These are phyloP conservation scores for Selenicereus undatus DNA, from an alignment of 148 eudicot genomes.

Conservation along the genomic window DNA sequence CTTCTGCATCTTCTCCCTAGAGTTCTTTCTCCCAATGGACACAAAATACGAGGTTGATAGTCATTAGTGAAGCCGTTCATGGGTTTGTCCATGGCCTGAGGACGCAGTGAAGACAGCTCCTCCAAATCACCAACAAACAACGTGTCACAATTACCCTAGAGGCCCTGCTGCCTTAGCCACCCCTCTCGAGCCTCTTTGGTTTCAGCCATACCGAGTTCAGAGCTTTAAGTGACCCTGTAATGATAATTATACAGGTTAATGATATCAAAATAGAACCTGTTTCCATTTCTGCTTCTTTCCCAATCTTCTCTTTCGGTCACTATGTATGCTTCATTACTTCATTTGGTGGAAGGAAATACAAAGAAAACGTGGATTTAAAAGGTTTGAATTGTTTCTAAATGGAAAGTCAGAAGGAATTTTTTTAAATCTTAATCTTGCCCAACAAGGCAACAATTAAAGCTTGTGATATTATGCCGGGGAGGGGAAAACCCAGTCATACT, in stretches of 20 bases:
- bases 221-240: neutral
- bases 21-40: neutral
- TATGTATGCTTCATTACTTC: neutral
- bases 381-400: neutral
- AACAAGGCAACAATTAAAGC: no score
- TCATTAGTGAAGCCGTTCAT: constrained; percentile 9
- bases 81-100: constrained; percentile 6
- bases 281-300: constrained; percentile 10
- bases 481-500: no score
- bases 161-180: constrained; percentile 12
- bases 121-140: constrained; percentile 11
- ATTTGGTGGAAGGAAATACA: neutral
- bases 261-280: neutral
- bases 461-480: no score
- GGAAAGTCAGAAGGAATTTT: neutral
- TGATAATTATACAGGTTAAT: constrained; percentile 6
- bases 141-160: constrained; percentile 14
- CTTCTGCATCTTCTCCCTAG: neutral
- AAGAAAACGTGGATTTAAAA: neutral
- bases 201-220: constrained; percentile 20
- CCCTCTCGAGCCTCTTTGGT: constrained; percentile 15
- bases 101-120: neutral
- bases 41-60: neutral
- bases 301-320: neutral
- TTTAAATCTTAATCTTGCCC: neutral